Evolutionary conservation across 2,329 filamentous ascomycete species (phyloP), one percentile per base, ranked within the genome.

Genomic region (Apiospora kogelbergensis): DNA sequence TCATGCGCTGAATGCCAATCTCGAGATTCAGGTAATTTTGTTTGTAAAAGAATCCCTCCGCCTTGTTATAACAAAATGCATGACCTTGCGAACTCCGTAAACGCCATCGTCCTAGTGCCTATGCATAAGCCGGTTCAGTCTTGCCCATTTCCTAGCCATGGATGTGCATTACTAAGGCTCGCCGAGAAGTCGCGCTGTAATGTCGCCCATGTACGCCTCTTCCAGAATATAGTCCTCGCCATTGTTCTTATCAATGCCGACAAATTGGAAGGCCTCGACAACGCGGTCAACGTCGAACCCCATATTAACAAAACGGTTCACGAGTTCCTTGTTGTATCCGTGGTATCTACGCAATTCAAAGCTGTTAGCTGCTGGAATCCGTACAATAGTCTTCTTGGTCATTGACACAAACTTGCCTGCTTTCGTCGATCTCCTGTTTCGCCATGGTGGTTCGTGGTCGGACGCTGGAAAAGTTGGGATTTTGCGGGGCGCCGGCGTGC

Each of bases 231-330:
- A 96, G 77, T 96, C 92, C 73, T 91, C 84, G 0, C 94, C 94
- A 33, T 86, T 88, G 73, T 91, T 93, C 22, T 88, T 88, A 71
- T 95, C 93, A 73, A 97, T 95, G 6, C 93, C 92, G 9, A 96
- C 90, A 70, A 88, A 92, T 67, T 91, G 86, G 76, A 98, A 97
- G 0, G 94, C 93, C 11, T 91, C 88, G 0, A 98, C 94, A 1
- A 98, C 94, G n/a, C 88, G 86, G 65, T 95, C 92, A 1, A 97
- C 87, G 68, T 94, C 90, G 75, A 98, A 98, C 13, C 95, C 95
- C 95, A 98, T 98, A 74, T 85, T 88, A 20, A 93, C 89, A 74
- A 98, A 98, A 5, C 91, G 88, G 76, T 96, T 90, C 72, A 98
- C 89, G 48, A 98, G 85, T 41, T 91, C 87, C 76, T 91, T 92